Base-by-base conservation (phyloP, 257 asterid species). In the Coffea eugenioides region DNA sequence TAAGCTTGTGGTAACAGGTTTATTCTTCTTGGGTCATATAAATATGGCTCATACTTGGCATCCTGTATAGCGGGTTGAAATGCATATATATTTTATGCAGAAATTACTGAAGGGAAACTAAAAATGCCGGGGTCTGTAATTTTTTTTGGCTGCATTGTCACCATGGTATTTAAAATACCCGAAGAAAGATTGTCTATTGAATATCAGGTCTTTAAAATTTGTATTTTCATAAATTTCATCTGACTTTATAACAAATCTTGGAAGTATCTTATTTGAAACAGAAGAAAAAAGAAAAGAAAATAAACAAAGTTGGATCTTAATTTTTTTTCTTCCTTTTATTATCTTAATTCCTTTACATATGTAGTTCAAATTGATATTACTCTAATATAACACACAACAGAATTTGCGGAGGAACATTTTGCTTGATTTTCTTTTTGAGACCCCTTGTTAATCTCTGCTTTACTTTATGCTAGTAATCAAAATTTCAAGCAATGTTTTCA, bases 401-500 rank as follows among this genome's bases (percentile, higher is more conserved):
- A 65, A 27, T 64, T 27, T 13, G 4, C 34, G 18, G 8, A 27
- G 70, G 45, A 65, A 31, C 2, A 3, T 25, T 65, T 65, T 20
- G 6, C 43, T 65, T 65, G 70, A 25, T 59, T 59, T 65, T 27
- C 21, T 27, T 12, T 65, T 43, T 65, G 70, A 31, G 70, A 65
- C 21, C 18, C 69, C 23, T 31, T 13, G 45, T 13, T 65, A 27
- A 27, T 64, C 43, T 65, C 21, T 31, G 70, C 70, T 3, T 21
- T 59, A n/a, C 59, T 41, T 21, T 45, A 23, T 75, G 14, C 20
- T 41, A 23, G 59, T 41, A 12, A 21, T 75, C 34, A 39, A 43
- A 23, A 16, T 49, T 20, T 61, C 69, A 39, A 65, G 65, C 2
- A 8, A 62, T 74, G 75, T 16, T 82, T 21, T 43, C 85, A 78